These are phyloP conservation scores for Skeletonema costatum DNA, from an alignment of 108 stramenopile genomes.

Conservation along the genomic window DNA sequence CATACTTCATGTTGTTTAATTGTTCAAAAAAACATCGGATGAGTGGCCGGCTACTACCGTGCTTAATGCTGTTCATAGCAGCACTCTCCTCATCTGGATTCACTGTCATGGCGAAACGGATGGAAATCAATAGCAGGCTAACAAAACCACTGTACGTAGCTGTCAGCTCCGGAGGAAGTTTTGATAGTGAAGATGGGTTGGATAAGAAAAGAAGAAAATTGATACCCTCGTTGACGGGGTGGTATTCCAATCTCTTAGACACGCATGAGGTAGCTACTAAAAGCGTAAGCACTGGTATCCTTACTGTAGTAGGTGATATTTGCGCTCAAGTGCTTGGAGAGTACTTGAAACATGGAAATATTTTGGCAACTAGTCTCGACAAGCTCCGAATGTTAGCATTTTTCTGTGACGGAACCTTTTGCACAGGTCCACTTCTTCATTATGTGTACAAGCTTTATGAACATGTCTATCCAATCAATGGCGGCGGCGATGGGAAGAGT, in stretches of 20 bases:
- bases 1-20: neutral
- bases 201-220: neutral
- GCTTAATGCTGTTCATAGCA: neutral
- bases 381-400: slow-evolving; percentile 42
- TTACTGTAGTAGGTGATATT: slow-evolving; percentile 42
- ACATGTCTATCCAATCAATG: slow-evolving; percentile 24
- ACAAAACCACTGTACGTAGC: neutral
- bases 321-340: slow-evolving; percentile 41
- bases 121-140: neutral
- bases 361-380: slow-evolving; percentile 15
- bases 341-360: slow-evolving; percentile 1
- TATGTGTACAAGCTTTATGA: slow-evolving; percentile 44
- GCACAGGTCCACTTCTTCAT: slow-evolving; percentile 46
- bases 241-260: slow-evolving; percentile 49
- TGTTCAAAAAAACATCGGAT: neutral
- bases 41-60: neutral
- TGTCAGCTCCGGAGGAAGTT: neutral
- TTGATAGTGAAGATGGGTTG: neutral
- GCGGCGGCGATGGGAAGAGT: neutral
- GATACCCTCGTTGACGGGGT: slow-evolving; percentile 9
- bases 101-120: neutral
- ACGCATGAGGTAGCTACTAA: slow-evolving; percentile 45
- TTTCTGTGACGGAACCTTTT: slow-evolving; percentile 35
- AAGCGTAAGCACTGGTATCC: slow-evolving; percentile 37
- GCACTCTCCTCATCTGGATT: neutral